phyloP scores from a whole-genome alignment of 441 rosid genomes.

The California macrophylla region DNA sequence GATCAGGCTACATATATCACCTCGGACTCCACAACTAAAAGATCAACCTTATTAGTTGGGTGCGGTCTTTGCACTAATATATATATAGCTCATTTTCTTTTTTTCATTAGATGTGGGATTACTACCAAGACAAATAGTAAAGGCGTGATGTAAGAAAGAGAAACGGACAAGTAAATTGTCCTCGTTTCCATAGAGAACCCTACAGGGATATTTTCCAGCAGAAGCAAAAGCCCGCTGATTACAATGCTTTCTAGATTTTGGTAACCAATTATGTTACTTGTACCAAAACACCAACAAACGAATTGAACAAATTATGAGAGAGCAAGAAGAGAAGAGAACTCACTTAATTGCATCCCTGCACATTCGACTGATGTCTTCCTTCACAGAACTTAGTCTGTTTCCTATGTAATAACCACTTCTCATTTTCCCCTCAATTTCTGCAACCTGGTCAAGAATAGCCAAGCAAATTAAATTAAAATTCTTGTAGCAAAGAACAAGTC shows the following conservation, averaged over 20 bases:
- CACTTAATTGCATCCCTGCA: slow-evolving; percentile 99
- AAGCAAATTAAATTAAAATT: slow-evolving; percentile 14
- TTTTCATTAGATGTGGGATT: too few species aligned
- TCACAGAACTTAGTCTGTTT: slow-evolving; percentile 77
- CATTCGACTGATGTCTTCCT: slow-evolving; percentile 94
- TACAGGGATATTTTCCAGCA: background rate
- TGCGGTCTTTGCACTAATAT: too few species aligned
- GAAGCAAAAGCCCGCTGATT: background rate
- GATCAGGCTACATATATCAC: too few species aligned
- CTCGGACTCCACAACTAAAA: too few species aligned
- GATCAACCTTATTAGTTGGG: too few species aligned
- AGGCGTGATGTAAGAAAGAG: background rate
- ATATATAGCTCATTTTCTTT: too few species aligned
- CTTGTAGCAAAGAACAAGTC: slow-evolving; percentile 4
- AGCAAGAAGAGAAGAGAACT: slow-evolving; percentile 15
- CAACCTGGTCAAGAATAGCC: slow-evolving; percentile 49
- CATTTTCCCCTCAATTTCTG: slow-evolving; percentile 79
- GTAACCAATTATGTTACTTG: background rate
- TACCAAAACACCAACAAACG: background rate
- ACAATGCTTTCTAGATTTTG: background rate
- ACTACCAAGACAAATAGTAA: background rate
- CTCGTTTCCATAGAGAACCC: background rate
- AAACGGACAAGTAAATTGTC: background rate
- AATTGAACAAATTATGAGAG: background rate
- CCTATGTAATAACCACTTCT: slow-evolving; percentile 73